Conservation (phyloP, 176 grass and related monocot genomes). For the Pontederia paniculata region DNA sequence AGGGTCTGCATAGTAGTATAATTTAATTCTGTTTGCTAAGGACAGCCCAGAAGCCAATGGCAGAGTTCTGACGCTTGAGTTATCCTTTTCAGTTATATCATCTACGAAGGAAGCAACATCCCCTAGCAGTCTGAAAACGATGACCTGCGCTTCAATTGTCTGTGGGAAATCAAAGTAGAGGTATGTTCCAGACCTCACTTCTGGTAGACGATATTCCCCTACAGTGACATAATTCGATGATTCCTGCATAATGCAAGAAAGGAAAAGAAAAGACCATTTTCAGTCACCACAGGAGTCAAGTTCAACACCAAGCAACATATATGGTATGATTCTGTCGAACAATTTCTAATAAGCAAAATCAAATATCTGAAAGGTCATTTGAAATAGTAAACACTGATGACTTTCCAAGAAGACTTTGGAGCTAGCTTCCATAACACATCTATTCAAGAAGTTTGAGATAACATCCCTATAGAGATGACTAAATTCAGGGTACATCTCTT, state of each 20-base stretch:
- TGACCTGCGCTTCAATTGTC: conserved; percentile 38
- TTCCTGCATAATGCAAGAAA: conserved; percentile 41
- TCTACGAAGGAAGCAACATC: conserved; percentile 75
- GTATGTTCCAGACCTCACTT: conserved; percentile 50
- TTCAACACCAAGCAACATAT: no score
- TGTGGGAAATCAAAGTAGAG: conserved; percentile 91
- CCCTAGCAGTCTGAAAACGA: conserved; percentile 76
- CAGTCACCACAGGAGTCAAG: no score
- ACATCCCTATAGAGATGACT: no score
- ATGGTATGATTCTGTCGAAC: no score
- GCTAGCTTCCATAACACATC: no score
- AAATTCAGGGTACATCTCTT: no score
- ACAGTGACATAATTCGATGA: conserved; percentile 46
- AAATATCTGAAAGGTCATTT: no score
- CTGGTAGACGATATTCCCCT: conserved; percentile 77
- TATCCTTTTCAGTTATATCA: conserved; percentile 71
- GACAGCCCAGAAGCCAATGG: conserved; percentile 68
- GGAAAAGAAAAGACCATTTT: not conserved
- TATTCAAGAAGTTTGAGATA: no score
- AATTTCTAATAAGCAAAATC: no score
- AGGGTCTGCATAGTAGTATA: conserved; percentile 86
- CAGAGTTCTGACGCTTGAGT: conserved; percentile 56
- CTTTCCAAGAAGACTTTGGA: no score
- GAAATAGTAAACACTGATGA: no score
- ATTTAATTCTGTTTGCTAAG: conserved; percentile 81